Evolutionary conservation across 352 stramenopile genomes (phyloP), one percentile per base, ranked within the genome.

Genomic region (Pythium myriotylum): DNA sequence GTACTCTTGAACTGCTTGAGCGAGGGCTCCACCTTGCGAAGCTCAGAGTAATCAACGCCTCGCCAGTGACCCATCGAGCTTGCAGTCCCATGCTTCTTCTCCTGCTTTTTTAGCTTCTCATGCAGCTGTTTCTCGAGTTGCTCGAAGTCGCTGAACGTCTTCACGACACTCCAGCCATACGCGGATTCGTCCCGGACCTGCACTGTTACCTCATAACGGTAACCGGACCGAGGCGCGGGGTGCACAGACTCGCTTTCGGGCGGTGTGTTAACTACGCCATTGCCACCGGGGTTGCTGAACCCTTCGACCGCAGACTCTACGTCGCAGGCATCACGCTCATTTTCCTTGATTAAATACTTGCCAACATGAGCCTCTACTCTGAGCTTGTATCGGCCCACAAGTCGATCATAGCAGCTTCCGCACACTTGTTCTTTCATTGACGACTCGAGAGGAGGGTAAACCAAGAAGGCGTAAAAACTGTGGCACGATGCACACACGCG

Each of bases 111-210:
- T 0, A 86, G 56, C 65, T 88, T 90, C 8, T 90, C 81, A 45
- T 58, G 20, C 43, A 93, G 70, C 39, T 78, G 58, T 42, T 90
- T 90, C 61, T 91, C 84, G 2, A 93, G 66, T 12, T 73, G 55
- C 40, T 88, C 80, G 59, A 93, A 91, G 51, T 91, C 84, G 33
- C 77, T 62, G 41, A 88, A 91, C 1, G 65, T 79, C 65, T 89
- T 89, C 23, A 91, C 62, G 46, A 88, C 68, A 48, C 76, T 88
- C 84, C 84, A 93, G 9, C 76, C 79, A 35, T 79, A 83, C 22
- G 71, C 54, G 24, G 66, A 73, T 27, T 91, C 76, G 49, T 79
- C 74, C 20, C 77, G 84, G 0, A 84, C 53, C 43, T 84, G 84
- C 37, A 90, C 79, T 2, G 76, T 83, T 24, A 92, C 68, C 49